phyloP scores from a whole-genome alignment of 1,284 basidiomycete genomes.

The Marasmius fiardii region DNA sequence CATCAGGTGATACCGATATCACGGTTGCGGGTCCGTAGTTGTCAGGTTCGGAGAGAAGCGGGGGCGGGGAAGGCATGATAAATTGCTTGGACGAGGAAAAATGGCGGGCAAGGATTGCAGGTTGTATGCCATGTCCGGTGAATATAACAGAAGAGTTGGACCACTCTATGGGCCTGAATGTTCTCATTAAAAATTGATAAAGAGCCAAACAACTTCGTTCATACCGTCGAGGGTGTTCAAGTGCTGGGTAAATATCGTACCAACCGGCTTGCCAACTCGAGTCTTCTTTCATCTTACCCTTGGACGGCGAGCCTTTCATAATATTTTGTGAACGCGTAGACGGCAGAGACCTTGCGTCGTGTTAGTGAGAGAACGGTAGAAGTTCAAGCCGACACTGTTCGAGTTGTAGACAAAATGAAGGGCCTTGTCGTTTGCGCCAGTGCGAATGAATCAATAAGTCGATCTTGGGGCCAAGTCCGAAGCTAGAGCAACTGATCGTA shows the following conservation, averaged over 20 bases:
- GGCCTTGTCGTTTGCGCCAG: no score
- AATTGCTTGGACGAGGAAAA: slow-evolving; percentile 70
- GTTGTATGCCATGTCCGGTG: slow-evolving; percentile 57
- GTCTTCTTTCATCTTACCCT: slow-evolving; percentile 56
- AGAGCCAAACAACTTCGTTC: slow-evolving; percentile 12
- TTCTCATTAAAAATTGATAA: slow-evolving; percentile 6
- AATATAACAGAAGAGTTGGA: slow-evolving; percentile 65
- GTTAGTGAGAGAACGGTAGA: no score
- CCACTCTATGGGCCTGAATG: slow-evolving; percentile 64
- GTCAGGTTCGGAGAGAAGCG: slow-evolving; percentile 38
- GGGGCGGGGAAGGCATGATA: slow-evolving; percentile 47
- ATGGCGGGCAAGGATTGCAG: slow-evolving; percentile 57
- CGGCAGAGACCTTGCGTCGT: neutral
- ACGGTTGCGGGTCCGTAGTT: slow-evolving; percentile 61
- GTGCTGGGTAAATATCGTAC: slow-evolving; percentile 68
- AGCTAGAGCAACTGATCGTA: no score
- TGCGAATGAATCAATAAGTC: no score
- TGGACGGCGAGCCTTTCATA: slow-evolving; percentile 37
- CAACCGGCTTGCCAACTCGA: slow-evolving; percentile 59
- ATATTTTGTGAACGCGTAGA: neutral
- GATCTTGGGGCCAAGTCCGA: no score
- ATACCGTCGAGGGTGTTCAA: slow-evolving; percentile 54
- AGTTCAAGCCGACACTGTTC: no score
- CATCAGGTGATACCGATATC: slow-evolving; percentile 54
- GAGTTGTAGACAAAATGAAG: no score